Evolutionary conservation across 2,329 filamentous ascomycete species (phyloP).

Genomic region (Chaetomium sp.): DNA sequence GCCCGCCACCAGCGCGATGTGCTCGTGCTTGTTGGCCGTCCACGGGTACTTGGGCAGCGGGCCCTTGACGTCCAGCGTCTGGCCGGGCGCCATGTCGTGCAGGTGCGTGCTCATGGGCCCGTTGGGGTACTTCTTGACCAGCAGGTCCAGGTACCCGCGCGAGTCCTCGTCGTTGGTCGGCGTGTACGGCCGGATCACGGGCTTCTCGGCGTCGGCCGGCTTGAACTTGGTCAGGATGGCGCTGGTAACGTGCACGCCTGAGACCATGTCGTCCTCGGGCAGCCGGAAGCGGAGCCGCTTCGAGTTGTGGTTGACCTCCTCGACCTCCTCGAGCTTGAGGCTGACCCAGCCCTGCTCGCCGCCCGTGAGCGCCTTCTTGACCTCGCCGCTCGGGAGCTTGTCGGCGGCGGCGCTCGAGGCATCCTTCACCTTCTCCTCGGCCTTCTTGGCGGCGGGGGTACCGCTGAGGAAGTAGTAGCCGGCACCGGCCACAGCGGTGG

Average conservation of each 20-base stretch:
- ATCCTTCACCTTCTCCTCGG: slow-evolving; percentile 56
- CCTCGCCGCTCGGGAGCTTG: slow-evolving; percentile 42
- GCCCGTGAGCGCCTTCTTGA: slow-evolving; percentile 67
- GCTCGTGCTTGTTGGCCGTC: slow-evolving; percentile 87
- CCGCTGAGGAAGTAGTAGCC: slow-evolving; percentile 59
- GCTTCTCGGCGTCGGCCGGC: slow-evolving; percentile 78
- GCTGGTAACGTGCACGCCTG: slow-evolving; percentile 79
- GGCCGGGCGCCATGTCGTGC: slow-evolving; percentile 78
- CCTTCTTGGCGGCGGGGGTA: slow-evolving; percentile 57
- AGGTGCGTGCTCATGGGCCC: slow-evolving; percentile 92
- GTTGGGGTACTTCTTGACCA: slow-evolving; percentile 88
- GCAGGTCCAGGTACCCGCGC: slow-evolving; percentile 79
- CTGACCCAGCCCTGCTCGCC: slow-evolving; percentile 88
- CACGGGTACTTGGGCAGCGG: slow-evolving; percentile 93
- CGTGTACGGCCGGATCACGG: slow-evolving; percentile 89
- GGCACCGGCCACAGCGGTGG: slow-evolving; percentile 59
- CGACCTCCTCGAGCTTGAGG: slow-evolving; percentile 75
- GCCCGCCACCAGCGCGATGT: slow-evolving; percentile 85
- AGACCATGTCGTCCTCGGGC: slow-evolving; percentile 79
- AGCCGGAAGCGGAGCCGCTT: slow-evolving; percentile 90
- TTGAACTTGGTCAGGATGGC: slow-evolving; percentile 92
- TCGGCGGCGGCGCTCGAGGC: slow-evolving; percentile 45
- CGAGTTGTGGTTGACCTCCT: slow-evolving; percentile 89
- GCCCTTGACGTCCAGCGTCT: slow-evolving; percentile 89
- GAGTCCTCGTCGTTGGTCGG: slow-evolving; percentile 83